A percentile compares a stretch with the other conserved stretches of the same genome.
These are phyloP conservation scores for grape (Vitis vinifera) DNA, from an alignment of 164 flowering plant species.

Conservation along the genomic window DNA sequence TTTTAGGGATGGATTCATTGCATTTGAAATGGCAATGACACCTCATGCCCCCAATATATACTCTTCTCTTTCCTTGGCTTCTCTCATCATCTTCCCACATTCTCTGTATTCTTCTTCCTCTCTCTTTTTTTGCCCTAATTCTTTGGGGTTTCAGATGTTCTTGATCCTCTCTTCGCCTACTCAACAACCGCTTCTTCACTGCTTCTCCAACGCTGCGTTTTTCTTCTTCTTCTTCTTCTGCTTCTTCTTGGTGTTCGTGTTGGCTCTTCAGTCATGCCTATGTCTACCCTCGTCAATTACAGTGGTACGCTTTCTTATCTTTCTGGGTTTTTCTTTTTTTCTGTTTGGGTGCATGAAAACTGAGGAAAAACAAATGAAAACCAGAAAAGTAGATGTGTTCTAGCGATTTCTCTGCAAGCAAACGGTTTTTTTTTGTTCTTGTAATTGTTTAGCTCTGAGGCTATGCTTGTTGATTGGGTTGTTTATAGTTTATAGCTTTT, in stretches of 20 bases:
- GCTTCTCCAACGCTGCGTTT: not conserved
- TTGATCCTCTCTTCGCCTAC: not conserved
- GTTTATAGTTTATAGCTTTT: not conserved
- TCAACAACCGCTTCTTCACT: too few relatives aligned
- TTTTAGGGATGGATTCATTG: conserved; percentile 40
- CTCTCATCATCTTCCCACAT: too few relatives aligned
- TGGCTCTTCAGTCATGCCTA: conserved; percentile 44
- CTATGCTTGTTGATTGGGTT: not conserved
- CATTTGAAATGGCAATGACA: conserved; percentile 4
- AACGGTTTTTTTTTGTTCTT: not conserved
- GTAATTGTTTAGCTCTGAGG: not conserved
- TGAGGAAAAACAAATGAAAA: not conserved
- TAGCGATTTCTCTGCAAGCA: not conserved
- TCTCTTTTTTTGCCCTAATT: not conserved
- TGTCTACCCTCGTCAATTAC: conserved; percentile 55
- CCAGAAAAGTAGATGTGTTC: not conserved
- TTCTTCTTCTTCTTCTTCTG: conserved; percentile 1
- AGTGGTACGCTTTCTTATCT: conserved; percentile 31
- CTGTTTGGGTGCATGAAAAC: not conserved
- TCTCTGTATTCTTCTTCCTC: not conserved
- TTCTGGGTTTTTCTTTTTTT: not conserved
- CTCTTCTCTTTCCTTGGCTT: not conserved
- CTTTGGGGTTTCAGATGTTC: not conserved
- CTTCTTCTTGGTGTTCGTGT: not conserved
- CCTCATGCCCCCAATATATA: conserved; percentile 6